Conservation (phyloP, 805 yeast genomes). For the Ogataea philodendri region DNA sequence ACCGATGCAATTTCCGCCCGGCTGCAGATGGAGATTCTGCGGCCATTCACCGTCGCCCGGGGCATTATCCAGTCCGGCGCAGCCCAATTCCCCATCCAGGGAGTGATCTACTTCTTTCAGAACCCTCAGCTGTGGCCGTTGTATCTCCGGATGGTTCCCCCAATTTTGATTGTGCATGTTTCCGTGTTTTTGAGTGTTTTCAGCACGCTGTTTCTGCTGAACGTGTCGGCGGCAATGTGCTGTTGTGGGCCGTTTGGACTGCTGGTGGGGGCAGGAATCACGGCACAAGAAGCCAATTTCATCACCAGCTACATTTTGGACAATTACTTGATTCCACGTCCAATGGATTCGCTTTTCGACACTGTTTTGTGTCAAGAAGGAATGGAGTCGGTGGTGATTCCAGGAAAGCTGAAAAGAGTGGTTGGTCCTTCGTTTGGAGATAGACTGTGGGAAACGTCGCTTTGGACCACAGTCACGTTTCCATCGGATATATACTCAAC, state of each 20-base stretch:
- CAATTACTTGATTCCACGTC: constrained; percentile 26
- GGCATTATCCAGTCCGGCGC: constrained; percentile 21
- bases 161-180: constrained; percentile 23
- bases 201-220: constrained; percentile 25
- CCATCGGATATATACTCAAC: constrained; percentile 12
- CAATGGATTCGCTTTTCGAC: constrained; percentile 29
- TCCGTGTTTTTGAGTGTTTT: constrained; percentile 21
- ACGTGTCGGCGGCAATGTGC: constrained; percentile 20
- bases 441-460: constrained; percentile 13
- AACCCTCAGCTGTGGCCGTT: constrained; percentile 30
- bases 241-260: constrained; percentile 32
- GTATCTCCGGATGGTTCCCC: constrained; percentile 25
- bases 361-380: constrained; percentile 29
- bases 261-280: constrained; percentile 22
- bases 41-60: constrained; percentile 22
- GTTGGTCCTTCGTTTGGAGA: constrained; percentile 30
- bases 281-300: constrained; percentile 28
- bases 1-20: constrained; percentile 19
- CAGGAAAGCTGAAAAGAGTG: constrained; percentile 33
- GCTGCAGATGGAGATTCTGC: constrained; percentile 19
- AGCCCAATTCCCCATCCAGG: constrained; percentile 26
- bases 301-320: constrained; percentile 25
- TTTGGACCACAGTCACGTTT: constrained; percentile 20
- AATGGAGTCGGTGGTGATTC: constrained; percentile 30
- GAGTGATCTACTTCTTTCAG: constrained; percentile 26